Base-by-base conservation (phyloP, 306 rosid genomes). In the Inga oerstediana region DNA sequence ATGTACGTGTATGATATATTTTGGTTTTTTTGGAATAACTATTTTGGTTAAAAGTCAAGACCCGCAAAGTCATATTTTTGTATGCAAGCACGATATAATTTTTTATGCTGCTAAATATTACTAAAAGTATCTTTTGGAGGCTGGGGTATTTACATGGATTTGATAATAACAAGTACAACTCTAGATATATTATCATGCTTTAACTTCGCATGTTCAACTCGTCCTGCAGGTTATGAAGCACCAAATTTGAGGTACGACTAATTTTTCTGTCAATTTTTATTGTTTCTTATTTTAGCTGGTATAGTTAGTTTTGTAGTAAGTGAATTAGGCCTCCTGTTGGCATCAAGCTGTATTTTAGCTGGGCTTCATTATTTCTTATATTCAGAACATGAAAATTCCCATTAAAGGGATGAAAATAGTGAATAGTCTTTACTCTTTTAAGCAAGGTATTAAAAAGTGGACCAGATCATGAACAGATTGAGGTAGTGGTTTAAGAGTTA, bases 191-290 rank as follows among this genome's bases (percentile, higher is more conserved):
- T 74, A 32, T 54, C 70, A 67, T 81, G 12, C 48, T 52, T 64
- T 80, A 80, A 87, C 39, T 64, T 64, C 20, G 8, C 45, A 15
- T 44, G 67, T 58, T 61, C 49, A 13, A 51, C 37, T 85, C 83
- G n/a, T 81, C 59, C 46, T 91, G 79, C 92, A 92, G 95, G 98
- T 45, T 90, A 85, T 88, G 93, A 94, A 84, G 94, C 97, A 3
- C 98, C 98, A 71, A 89, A 85, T 72, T 84, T 92, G 85, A 94
- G 97, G 95, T 94, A 86, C 58, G 77, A 32, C 64, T 46, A 51
- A 45, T 37, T 70, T n/a, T 16, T 52, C 10, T 51, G 15, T 35
- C 64, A 43, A 62, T 66, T 79, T 61, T 51, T 72, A 13, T 58
- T 19, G 75, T 22, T 45, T 43, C 69, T 78, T 62, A 59, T 48